A percentile compares a stretch with the other conserved stretches of the same genome.
These are phyloP conservation scores for Herpetospermum pedunculosum DNA, from an alignment of 306 rosid genomes.

Conservation along the genomic window DNA sequence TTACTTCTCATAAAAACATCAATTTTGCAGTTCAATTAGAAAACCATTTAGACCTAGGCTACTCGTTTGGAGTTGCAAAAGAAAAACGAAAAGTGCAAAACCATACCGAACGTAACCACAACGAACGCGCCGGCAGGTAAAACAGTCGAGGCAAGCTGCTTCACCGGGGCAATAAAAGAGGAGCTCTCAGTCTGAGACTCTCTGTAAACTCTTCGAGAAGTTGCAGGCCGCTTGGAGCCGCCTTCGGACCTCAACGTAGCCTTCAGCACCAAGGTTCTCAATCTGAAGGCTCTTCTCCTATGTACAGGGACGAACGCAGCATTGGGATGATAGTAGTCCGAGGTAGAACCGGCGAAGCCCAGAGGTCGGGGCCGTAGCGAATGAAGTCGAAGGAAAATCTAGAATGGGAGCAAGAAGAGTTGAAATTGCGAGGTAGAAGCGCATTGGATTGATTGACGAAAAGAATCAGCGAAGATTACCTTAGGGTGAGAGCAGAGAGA, in stretches of 20 bases:
- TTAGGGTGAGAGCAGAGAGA: slow-evolving; percentile 48
- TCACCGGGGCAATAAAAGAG: slow-evolving; percentile 36
- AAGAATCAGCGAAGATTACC: slow-evolving; percentile 15
- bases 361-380: slow-evolving; percentile 16
- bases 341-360: slow-evolving; percentile 11
- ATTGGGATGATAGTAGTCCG: slow-evolving; percentile 1
- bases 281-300: slow-evolving; percentile 18
- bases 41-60: neutral
- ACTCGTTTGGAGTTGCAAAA: neutral
- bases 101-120: slow-evolving; percentile 58
- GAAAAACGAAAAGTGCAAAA: neutral
- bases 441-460: neutral
- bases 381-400: slow-evolving; percentile 22
- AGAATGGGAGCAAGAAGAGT: neutral
- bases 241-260: slow-evolving; percentile 37
- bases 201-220: slow-evolving; percentile 57
- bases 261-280: slow-evolving; percentile 32
- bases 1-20: neutral
- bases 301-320: slow-evolving; percentile 17
- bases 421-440: neutral
- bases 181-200: slow-evolving; percentile 48
- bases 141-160: slow-evolving; percentile 47
- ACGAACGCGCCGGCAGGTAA: slow-evolving; percentile 55
- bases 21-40: neutral
- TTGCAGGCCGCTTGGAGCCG: slow-evolving; percentile 28